Conservation (phyloP, 169 alveolate genomes). For the Toxoplasma gondii region DNA sequence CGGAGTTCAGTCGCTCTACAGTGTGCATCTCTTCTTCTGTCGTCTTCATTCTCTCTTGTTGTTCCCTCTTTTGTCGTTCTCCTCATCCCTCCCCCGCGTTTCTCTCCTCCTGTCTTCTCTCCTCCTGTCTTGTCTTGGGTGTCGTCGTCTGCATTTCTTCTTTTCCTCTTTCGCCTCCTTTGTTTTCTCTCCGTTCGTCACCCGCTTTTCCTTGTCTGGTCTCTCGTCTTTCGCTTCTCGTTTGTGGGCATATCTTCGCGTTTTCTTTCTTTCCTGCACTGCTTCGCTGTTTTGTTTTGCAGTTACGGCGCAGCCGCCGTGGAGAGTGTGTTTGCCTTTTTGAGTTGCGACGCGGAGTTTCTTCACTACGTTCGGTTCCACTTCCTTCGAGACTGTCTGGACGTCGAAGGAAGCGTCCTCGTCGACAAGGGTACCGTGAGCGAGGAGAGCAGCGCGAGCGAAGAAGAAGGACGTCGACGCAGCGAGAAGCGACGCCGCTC, state of each 20-base stretch:
- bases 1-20: too few species aligned
- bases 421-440: background rate
- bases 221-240: background rate
- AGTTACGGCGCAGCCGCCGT: conserved; percentile 57
- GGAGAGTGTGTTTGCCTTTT: conserved; percentile 45
- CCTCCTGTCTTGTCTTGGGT: background rate
- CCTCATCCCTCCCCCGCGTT: background rate
- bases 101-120: background rate
- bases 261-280: background rate
- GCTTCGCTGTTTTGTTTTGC: background rate
- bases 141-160: background rate
- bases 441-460: background rate
- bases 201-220: background rate
- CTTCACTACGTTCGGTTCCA: conserved; percentile 33
- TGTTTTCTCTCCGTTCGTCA: background rate
- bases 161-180: background rate
- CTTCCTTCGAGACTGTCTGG: background rate
- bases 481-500: background rate
- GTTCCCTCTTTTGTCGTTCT: background rate
- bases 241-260: background rate
- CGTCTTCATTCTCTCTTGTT: background rate
- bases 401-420: background rate
- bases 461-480: background rate
- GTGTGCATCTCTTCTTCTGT: background rate
- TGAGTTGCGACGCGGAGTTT: conserved; percentile 5